These are phyloP conservation scores for Colletotrichum lini DNA, from an alignment of 2,329 filamentous ascomycete species.

Conservation along the genomic window DNA sequence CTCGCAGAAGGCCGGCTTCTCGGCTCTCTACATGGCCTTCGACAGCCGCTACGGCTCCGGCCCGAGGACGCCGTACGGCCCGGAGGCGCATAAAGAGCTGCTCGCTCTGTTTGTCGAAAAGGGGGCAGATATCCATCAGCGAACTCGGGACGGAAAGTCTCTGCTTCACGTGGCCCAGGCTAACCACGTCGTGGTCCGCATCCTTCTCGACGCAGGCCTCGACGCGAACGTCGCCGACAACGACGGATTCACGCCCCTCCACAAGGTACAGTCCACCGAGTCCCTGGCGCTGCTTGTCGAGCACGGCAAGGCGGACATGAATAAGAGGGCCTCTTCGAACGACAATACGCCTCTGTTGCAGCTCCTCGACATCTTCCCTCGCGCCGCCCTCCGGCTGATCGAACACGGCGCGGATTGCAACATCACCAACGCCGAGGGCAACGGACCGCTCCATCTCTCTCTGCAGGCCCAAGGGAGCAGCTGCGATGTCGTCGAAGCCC, in stretches of 20 bases:
- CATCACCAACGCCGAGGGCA: constrained; percentile 43
- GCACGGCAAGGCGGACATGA: constrained; percentile 45
- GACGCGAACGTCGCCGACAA: constrained; percentile 44
- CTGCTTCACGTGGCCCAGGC: constrained; percentile 42
- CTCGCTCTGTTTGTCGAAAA: constrained; percentile 45
- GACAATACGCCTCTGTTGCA: constrained; percentile 45
- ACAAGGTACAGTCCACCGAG: constrained; percentile 19
- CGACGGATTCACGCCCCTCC: constrained; percentile 40
- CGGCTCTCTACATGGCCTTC: not conserved
- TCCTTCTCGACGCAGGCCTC: constrained; percentile 46
- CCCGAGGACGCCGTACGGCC: not conserved
- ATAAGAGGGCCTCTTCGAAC: constrained; percentile 40
- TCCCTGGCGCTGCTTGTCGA: constrained; percentile 46
- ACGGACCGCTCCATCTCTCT: constrained; percentile 43
- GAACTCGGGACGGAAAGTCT: constrained; percentile 38
- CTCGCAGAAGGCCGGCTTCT: not conserved
- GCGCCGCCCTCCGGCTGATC: constrained; percentile 24
- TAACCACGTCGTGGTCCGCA: constrained; percentile 26
- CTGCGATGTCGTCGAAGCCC: constrained; percentile 17
- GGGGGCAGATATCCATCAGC: constrained; percentile 45
- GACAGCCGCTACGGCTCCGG: too few relatives aligned
- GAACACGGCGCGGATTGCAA: constrained; percentile 44
- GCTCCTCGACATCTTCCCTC: not conserved
- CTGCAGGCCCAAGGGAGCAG: not conserved
- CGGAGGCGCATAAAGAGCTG: not conserved